Conservation (phyloP, 2,329 filamentous ascomycete species). For the Mycogone perniciosa region DNA sequence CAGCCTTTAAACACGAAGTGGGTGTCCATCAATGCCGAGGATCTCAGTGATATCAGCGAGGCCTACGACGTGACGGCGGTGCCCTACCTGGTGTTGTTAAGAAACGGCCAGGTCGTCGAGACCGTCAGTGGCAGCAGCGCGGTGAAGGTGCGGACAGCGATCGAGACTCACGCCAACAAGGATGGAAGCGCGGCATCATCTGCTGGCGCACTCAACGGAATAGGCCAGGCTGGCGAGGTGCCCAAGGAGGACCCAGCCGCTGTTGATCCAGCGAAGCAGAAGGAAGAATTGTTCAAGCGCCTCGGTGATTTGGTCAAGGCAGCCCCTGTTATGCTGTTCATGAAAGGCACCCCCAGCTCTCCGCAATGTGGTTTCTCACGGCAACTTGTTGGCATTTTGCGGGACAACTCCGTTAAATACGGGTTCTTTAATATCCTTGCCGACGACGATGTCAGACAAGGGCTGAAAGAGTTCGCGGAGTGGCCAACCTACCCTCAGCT, state of each 20-base stretch:
- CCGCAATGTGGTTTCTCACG: slow-evolving; percentile 92
- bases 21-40: slow-evolving; percentile 89
- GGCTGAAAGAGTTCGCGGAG: slow-evolving; percentile 93
- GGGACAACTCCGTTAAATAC: slow-evolving; percentile 89
- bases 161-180: slow-evolving; percentile 70
- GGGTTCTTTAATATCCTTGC: slow-evolving; percentile 99
- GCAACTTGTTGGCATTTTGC: slow-evolving; percentile 77
- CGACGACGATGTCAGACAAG: slow-evolving; percentile 94
- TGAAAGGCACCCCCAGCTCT: slow-evolving; percentile 87
- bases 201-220: slow-evolving; percentile 30
- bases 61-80: slow-evolving; percentile 91
- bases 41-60: slow-evolving; percentile 86
- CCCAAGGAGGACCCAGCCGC: slow-evolving; percentile 38
- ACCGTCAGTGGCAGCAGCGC: slow-evolving; percentile 87
- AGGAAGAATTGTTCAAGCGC: slow-evolving; percentile 79
- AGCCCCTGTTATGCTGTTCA: slow-evolving; percentile 96
- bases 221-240: slow-evolving; percentile 31
- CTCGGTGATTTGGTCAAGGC: slow-evolving; percentile 84
- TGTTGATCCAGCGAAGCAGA: slow-evolving; percentile 52
- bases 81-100: slow-evolving; percentile 80
- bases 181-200: slow-evolving; percentile 27
- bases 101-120: slow-evolving; percentile 69
- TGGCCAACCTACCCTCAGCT: slow-evolving; percentile 98
- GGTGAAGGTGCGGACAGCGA: slow-evolving; percentile 72
- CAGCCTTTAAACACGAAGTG: slow-evolving; percentile 66